A percentile compares a stretch with the other conserved stretches of the same genome.
Evolutionary conservation across 2,329 filamentous ascomycete species (phyloP).

Genomic region (Sclerotinia trifoliorum): DNA sequence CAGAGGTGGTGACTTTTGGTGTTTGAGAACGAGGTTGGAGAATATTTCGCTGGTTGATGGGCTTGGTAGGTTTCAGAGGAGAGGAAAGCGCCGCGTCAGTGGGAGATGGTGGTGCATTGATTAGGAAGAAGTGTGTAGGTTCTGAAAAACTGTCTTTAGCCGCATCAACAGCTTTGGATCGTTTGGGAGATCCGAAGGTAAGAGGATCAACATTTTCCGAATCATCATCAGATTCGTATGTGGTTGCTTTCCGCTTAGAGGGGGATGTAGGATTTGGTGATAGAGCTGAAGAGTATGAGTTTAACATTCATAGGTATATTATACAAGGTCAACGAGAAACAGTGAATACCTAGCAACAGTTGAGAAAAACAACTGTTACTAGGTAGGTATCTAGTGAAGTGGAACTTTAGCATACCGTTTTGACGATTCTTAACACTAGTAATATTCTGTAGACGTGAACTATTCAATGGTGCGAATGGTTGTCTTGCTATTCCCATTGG

Average conservation of each 20-base stretch:
- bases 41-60: conserved; percentile 40
- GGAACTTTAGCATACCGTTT: conserved; percentile 53
- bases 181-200: conserved; percentile 52
- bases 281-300: conserved; percentile 31
- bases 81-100: conserved; percentile 31
- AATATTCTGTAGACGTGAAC: conserved; percentile 66
- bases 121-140: conserved; percentile 35
- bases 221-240: conserved; percentile 49
- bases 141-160: conserved; percentile 15
- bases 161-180: conserved; percentile 38
- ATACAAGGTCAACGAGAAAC: background rate
- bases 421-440: conserved; percentile 77
- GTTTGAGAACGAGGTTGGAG: conserved; percentile 55
- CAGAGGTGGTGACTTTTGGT: conserved; percentile 44
- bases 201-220: conserved; percentile 62
- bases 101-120: conserved; percentile 38
- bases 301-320: conserved; percentile 24
- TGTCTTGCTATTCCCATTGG: conserved; percentile 49
- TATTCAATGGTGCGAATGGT: conserved; percentile 72
- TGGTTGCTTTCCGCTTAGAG: conserved; percentile 59
- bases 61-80: conserved; percentile 29
- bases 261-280: conserved; percentile 30
- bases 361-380: background rate
- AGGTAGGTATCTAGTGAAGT: conserved; percentile 5
- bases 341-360: background rate